These are phyloP conservation scores for Setaria viridis DNA, from an alignment of 202 grass and related monocot genomes.

Conservation along the genomic window DNA sequence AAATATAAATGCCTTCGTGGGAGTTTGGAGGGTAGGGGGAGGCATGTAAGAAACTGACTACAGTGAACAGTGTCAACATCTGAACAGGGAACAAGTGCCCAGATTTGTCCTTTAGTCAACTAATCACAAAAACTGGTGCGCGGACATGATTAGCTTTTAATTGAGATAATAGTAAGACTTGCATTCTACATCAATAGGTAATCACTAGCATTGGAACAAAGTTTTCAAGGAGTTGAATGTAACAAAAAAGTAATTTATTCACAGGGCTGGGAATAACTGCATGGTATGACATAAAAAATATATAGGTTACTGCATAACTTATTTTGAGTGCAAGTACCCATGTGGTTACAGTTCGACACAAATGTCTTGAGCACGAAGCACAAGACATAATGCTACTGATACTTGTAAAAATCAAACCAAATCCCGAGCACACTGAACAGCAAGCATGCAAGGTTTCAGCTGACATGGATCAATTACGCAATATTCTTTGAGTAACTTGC, in stretches of 20 bases:
- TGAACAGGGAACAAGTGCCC: slow-evolving; percentile 28
- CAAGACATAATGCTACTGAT: not conserved
- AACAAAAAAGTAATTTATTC: not conserved
- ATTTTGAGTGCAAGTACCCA: slow-evolving; percentile 6
- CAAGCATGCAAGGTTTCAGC: slow-evolving; percentile 16
- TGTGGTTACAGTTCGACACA: slow-evolving; percentile 6
- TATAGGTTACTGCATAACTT: not conserved
- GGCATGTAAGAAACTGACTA: not conserved
- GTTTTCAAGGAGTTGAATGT: not conserved
- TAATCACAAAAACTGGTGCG: slow-evolving; percentile 30
- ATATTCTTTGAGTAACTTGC: slow-evolving; percentile 2
- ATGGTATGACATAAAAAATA: not conserved
- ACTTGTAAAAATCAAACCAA: slow-evolving; percentile 22
- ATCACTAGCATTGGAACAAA: slow-evolving; percentile 26
- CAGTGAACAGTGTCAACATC: slow-evolving; percentile 9
- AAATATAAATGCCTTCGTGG: not conserved
- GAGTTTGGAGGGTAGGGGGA: not conserved
- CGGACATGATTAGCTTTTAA: not conserved
- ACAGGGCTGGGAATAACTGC: not conserved
- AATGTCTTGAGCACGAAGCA: not conserved
- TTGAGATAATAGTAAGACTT: not conserved
- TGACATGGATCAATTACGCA: not conserved
- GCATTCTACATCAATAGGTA: slow-evolving; percentile 24
- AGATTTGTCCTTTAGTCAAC: slow-evolving; percentile 40
- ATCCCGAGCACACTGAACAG: not conserved